These are phyloP conservation scores for Boletus rex-veris DNA, from an alignment of 768 basidiomycete genomes.

Conservation along the genomic window DNA sequence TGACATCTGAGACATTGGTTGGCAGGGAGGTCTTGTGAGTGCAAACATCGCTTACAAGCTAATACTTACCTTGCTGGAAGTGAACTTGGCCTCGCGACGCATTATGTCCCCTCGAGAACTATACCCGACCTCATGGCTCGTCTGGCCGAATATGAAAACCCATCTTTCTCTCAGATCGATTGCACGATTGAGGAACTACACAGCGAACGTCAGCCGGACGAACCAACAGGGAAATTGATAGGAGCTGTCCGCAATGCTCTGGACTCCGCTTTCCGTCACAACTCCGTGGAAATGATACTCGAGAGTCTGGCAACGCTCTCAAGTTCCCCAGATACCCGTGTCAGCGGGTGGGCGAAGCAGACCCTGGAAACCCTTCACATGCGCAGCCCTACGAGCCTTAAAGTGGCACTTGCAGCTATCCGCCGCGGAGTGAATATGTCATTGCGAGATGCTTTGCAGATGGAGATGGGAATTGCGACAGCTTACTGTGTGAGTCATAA, in stretches of 20 bases:
- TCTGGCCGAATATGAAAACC: conserved; percentile 45
- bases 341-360: conserved; percentile 70
- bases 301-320: conserved; percentile 46
- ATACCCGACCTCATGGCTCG: conserved; percentile 69
- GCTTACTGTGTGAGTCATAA: conserved; percentile 76
- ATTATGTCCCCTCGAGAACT: conserved; percentile 78
- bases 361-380: conserved; percentile 60
- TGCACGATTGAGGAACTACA: conserved; percentile 63
- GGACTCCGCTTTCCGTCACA: conserved; percentile 72
- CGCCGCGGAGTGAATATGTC: conserved; percentile 62
- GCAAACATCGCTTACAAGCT: conserved; percentile 2
- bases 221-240: conserved; percentile 48
- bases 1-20: conserved; percentile 68
- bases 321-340: conserved; percentile 36
- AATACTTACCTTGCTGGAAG: conserved; percentile 38
- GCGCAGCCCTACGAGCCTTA: conserved; percentile 89
- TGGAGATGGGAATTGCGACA: conserved; percentile 85
- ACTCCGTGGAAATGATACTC: conserved; percentile 71
- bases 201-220: conserved; percentile 55
- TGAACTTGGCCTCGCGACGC: conserved; percentile 91
- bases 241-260: conserved; percentile 72
- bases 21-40: conserved; percentile 88
- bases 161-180: conserved; percentile 51
- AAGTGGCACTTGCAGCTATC: conserved; percentile 81
- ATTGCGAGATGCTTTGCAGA: conserved; percentile 66